These are phyloP conservation scores for Albizia julibrissin DNA, from an alignment of 306 rosid species.

Conservation along the genomic window DNA sequence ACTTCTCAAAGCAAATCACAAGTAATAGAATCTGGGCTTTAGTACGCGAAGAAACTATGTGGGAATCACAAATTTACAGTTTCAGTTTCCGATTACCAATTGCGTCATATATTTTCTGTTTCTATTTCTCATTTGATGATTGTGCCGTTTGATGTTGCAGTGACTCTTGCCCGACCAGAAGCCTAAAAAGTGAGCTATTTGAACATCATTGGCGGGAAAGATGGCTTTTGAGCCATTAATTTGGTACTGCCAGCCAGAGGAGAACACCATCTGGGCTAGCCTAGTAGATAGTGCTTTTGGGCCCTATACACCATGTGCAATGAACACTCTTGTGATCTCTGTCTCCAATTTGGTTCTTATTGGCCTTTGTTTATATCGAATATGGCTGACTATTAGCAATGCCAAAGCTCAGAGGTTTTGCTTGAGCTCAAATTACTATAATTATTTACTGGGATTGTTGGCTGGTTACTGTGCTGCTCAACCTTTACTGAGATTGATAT, in stretches of 20 bases:
- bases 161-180: neutral
- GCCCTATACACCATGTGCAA: conserved; percentile 82
- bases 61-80: neutral
- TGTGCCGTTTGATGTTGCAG: conserved; percentile 34
- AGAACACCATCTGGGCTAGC: conserved; percentile 59
- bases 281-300: conserved; percentile 69
- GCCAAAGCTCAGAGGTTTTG: conserved; percentile 54
- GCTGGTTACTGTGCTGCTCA: conserved; percentile 63
- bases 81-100: neutral
- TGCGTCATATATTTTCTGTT: neutral
- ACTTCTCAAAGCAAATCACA: neutral
- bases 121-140: neutral
- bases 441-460: conserved; percentile 50
- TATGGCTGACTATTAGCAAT: conserved; percentile 56
- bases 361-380: conserved; percentile 61
- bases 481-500: conserved; percentile 64
- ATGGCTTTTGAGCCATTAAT: conserved; percentile 64
- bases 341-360: conserved; percentile 70
- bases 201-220: conserved; percentile 20
- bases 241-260: conserved; percentile 80
- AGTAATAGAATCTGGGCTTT: neutral
- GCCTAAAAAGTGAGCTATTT: neutral
- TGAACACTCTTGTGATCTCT: conserved; percentile 67
- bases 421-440: conserved; percentile 65
- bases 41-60: neutral